These are phyloP conservation scores for Sugiyamaella neomexicana DNA, from an alignment of 1,139 yeast genomes.

Conservation along the genomic window DNA sequence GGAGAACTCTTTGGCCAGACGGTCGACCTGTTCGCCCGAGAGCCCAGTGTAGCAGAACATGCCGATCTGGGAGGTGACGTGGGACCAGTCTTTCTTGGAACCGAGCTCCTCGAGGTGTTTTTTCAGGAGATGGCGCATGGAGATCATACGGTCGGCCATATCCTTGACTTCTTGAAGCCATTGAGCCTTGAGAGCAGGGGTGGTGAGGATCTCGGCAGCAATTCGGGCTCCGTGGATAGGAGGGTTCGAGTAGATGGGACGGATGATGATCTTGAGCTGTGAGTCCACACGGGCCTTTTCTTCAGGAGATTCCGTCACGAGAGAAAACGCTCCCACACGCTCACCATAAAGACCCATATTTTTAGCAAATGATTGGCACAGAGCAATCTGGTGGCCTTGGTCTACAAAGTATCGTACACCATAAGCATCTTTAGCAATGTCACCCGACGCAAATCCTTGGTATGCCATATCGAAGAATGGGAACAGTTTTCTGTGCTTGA, in stretches of 20 bases:
- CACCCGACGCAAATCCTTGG: conserved; percentile 96
- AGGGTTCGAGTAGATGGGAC: conserved; percentile 89
- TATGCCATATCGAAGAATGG: conserved; percentile 94
- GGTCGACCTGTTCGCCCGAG: conserved; percentile 71
- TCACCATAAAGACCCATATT: conserved; percentile 98
- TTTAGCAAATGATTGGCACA: conserved; percentile 97
- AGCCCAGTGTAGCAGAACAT: conserved; percentile 97
- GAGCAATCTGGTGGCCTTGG: conserved; percentile 44
- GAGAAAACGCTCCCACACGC: conserved; percentile 86
- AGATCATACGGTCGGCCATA: conserved; percentile 81
- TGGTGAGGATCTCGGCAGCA: conserved; percentile 72
- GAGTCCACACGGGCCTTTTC: conserved; percentile 54
- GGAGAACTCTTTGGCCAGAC: conserved; percentile 75
- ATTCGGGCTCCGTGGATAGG: conserved; percentile 96
- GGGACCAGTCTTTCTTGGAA: conserved; percentile 93
- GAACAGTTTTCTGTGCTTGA: conserved; percentile 64
- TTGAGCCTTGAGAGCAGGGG: conserved; percentile 63
- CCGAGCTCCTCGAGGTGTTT: conserved; percentile 59
- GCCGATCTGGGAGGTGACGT: conserved; percentile 87
- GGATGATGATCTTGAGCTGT: conserved; percentile 73
- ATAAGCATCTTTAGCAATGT: conserved; percentile 77
- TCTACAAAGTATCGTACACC: conserved; percentile 82
- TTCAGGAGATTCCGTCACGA: conserved; percentile 41
- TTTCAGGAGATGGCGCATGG: conserved; percentile 72
- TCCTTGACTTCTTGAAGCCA: conserved; percentile 86